Percentiles rank a stretch among this genome's conserved stretches.
phyloP scores from a whole-genome alignment of 2,329 filamentous ascomycete genomes.

The Phialophora verrucosa region DNA sequence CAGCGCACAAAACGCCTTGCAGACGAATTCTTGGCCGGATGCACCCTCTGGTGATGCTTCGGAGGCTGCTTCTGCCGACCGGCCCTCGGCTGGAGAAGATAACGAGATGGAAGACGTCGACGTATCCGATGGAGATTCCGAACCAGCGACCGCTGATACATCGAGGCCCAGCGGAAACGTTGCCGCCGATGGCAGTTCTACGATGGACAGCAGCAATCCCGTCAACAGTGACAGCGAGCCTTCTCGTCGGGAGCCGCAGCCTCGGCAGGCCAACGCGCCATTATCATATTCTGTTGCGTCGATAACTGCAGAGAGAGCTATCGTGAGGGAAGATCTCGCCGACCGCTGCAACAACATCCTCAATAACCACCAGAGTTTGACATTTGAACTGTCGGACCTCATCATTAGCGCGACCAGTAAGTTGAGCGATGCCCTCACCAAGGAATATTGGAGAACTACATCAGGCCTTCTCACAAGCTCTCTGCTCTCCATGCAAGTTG shows the following conservation, averaged over 20 bases:
- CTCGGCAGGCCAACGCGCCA: constrained; percentile 9
- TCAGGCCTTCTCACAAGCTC: constrained; percentile 83
- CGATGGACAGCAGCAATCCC: constrained; percentile 35
- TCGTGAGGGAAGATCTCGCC: constrained; percentile 77
- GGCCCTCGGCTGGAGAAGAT: constrained; percentile 23
- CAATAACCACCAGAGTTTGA: constrained; percentile 82
- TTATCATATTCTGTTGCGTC: constrained; percentile 67
- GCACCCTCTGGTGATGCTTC: constrained; percentile 7
- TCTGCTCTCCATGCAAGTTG: constrained; percentile 70
- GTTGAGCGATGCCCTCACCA: constrained; percentile 63
- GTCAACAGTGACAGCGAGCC: constrained; percentile 30
- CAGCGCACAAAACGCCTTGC: constrained; percentile 19
- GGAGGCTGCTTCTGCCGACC: constrained; percentile 25
- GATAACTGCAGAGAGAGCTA: constrained; percentile 74
- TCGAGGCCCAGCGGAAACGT: constrained; percentile 1
- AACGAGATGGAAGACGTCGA: constrained; percentile 31
- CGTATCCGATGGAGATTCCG: not conserved
- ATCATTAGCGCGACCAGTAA: constrained; percentile 74
- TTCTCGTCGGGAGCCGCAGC: constrained; percentile 1
- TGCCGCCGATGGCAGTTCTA: constrained; percentile 20
- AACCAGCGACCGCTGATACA: not conserved
- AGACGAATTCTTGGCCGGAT: constrained; percentile 19
- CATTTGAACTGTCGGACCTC: constrained; percentile 88
- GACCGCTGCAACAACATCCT: constrained; percentile 90
- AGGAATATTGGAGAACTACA: constrained; percentile 70